phyloP scores from a whole-genome alignment of 306 rosid species.

The Acmispon strigosus region DNA sequence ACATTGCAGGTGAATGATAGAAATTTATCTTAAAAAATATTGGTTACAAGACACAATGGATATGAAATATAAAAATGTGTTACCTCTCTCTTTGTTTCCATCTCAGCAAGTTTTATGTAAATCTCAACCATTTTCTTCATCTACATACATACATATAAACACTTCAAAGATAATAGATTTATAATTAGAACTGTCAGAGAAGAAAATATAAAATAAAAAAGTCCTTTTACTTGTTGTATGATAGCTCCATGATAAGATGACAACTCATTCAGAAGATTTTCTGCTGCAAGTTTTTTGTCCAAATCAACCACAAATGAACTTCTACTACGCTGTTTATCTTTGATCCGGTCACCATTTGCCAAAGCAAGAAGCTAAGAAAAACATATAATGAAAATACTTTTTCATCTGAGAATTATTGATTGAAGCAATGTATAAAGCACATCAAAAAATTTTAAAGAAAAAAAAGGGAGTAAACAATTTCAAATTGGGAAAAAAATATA shows the following conservation, averaged over 20 bases:
- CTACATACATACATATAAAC: conserved; percentile 30
- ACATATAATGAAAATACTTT: neutral
- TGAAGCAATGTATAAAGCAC: conserved; percentile 9
- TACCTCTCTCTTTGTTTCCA: conserved; percentile 87
- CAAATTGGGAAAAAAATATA: neutral
- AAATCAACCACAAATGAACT: conserved; percentile 90
- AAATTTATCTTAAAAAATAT: conserved; percentile 1
- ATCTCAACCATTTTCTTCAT: conserved; percentile 96
- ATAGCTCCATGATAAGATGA: conserved; percentile 63
- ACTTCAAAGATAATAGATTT: neutral
- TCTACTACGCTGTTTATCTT: conserved; percentile 78
- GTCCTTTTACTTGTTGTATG: conserved; percentile 55
- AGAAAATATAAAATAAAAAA: neutral
- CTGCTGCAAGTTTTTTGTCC: conserved; percentile 93
- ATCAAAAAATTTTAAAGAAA: neutral
- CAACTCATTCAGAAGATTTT: conserved; percentile 66
- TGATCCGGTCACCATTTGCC: conserved; percentile 90
- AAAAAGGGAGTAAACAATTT: neutral
- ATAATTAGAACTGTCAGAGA: neutral
- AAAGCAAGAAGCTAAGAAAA: conserved; percentile 68
- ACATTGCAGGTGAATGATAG: neutral
- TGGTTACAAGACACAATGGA: conserved; percentile 16
- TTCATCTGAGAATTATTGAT: neutral
- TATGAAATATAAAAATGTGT: conserved; percentile 19
- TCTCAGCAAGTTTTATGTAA: conserved; percentile 91